phyloP scores from a whole-genome alignment of 805 yeast genomes.

The Candida multigemmis region DNA sequence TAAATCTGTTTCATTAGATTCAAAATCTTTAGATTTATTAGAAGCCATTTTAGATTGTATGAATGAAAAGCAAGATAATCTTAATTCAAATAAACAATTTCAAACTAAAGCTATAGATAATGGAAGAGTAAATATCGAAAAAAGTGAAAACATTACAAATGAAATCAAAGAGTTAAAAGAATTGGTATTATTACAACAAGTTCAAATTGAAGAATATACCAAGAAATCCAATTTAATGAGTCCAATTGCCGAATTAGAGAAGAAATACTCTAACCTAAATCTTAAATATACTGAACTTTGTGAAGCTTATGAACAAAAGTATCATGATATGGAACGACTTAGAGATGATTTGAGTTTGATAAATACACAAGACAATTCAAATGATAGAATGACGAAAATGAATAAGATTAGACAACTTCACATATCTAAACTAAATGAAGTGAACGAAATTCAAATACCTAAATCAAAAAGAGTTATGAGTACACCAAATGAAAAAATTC shows the following conservation, averaged over 20 bases:
- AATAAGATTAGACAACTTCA: slow-evolving; percentile 6
- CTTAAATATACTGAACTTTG: slow-evolving; percentile 4
- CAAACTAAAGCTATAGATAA: neutral
- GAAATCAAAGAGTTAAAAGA: neutral
- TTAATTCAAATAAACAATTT: too few species aligned
- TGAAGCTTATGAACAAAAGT: slow-evolving; percentile 3
- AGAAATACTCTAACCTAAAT: slow-evolving; percentile 8
- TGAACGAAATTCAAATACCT: neutral
- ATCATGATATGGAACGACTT: neutral
- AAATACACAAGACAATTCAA: neutral
- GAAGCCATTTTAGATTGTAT: slow-evolving; percentile 6
- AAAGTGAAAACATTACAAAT: slow-evolving; percentile 1
- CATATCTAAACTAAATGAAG: slow-evolving; percentile 3
- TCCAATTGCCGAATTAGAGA: slow-evolving; percentile 5
- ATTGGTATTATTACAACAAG: neutral
- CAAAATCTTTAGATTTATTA: slow-evolving; percentile 7
- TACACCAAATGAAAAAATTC: slow-evolving; percentile 10
- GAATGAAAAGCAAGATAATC: too few species aligned
- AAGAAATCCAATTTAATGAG: neutral
- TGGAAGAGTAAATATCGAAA: too few species aligned
- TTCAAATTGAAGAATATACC: slow-evolving; percentile 1
- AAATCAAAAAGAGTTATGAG: slow-evolving; percentile 16
- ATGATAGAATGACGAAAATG: neutral
- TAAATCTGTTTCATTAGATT: slow-evolving; percentile 14
- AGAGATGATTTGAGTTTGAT: neutral